phyloP scores from a whole-genome alignment of 2,329 filamentous ascomycete genomes.

The Raffaelea albimanens region DNA sequence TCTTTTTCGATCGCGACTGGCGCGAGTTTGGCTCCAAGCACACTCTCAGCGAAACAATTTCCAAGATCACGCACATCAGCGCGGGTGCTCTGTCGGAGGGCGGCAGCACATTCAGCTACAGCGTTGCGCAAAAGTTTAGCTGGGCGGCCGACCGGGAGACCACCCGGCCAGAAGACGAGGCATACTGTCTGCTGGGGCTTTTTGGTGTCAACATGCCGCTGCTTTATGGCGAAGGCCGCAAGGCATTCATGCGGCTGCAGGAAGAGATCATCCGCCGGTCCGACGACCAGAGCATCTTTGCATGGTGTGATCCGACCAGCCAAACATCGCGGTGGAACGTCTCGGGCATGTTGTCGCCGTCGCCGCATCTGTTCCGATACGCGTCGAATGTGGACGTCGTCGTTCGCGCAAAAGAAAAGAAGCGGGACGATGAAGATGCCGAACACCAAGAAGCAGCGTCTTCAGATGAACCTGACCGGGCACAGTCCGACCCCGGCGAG shows the following conservation, averaged over 20 bases:
- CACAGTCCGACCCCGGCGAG: too few species aligned
- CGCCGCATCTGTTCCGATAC: too few species aligned
- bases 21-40: not conserved
- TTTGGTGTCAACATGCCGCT: not conserved
- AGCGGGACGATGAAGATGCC: too few species aligned
- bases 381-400: too few species aligned
- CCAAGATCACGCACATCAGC: not conserved
- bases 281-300: too few species aligned
- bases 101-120: not conserved
- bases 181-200: not conserved
- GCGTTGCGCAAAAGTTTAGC: not conserved
- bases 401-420: too few species aligned
- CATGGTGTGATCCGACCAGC: too few species aligned
- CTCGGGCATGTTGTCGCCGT: too few species aligned
- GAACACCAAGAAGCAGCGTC: too few species aligned
- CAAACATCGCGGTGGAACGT: too few species aligned
- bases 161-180: not conserved
- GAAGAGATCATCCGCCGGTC: conserved; percentile 1
- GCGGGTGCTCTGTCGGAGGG: not conserved
- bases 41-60: not conserved
- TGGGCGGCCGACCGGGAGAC: not conserved
- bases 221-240: not conserved
- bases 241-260: not conserved
- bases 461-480: too few species aligned
- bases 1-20: not conserved